A percentile compares a stretch with the other conserved stretches of the same genome.
These are phyloP conservation scores for Claviceps humidiphila DNA, from an alignment of 2,329 filamentous ascomycete species.

Conservation along the genomic window DNA sequence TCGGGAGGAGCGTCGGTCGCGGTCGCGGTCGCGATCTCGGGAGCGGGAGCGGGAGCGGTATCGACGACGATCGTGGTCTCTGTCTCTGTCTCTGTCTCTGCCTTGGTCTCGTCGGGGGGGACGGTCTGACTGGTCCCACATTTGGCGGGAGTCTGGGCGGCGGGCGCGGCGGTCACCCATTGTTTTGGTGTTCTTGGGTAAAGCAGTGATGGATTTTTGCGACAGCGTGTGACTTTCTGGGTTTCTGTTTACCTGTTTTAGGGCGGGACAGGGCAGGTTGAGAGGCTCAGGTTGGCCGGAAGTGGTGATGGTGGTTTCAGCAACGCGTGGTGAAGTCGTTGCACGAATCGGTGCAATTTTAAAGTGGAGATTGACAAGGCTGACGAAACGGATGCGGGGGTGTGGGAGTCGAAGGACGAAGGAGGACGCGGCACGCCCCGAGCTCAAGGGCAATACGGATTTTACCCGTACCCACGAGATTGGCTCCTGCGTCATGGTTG, in stretches of 20 bases:
- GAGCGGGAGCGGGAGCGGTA: slow-evolving; percentile 10
- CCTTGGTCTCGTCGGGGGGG: slow-evolving; percentile 12
- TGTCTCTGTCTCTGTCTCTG: slow-evolving; percentile 9
- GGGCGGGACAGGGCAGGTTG: neutral
- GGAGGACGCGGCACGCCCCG: neutral
- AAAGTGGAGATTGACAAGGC: neutral
- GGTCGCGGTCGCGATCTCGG: slow-evolving; percentile 21
- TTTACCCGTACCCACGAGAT: too few species aligned
- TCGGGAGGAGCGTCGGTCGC: slow-evolving; percentile 18
- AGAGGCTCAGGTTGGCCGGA: neutral
- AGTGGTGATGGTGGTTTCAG: neutral
- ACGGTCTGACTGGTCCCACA: slow-evolving; percentile 44
- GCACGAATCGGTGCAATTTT: neutral
- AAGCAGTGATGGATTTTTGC: neutral
- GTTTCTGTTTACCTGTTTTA: neutral
- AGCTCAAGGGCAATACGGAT: neutral
- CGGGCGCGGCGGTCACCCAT: slow-evolving; percentile 23
- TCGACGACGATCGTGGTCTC: slow-evolving; percentile 19
- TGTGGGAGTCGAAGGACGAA: neutral
- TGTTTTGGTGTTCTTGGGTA: neutral
- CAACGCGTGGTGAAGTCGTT: neutral
- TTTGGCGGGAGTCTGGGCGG: slow-evolving; percentile 40
- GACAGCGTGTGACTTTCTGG: neutral
- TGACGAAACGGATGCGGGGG: neutral
- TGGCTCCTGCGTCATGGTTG: neutral